A percentile compares a stretch with the other conserved stretches of the same genome.
phyloP scores from a whole-genome alignment of 2,329 filamentous ascomycete species.

The Hypoxylon rubiginosum region DNA sequence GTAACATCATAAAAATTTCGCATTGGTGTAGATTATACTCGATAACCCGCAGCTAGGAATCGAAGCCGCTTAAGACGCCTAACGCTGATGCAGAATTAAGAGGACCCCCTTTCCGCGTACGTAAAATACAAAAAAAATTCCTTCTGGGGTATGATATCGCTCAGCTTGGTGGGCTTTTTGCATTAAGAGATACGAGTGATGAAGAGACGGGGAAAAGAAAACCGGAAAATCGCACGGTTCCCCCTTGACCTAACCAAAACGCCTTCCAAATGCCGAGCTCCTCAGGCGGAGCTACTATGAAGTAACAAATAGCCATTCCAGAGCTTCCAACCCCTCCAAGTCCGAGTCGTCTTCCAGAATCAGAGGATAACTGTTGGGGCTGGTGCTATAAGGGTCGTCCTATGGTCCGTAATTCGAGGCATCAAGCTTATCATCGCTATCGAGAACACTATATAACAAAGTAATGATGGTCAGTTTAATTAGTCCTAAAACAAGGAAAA shows the following conservation, averaged over 20 bases:
- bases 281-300: background rate
- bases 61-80: conserved; percentile 41
- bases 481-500: background rate
- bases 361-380: background rate
- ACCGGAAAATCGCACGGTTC: conserved; percentile 1
- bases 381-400: background rate
- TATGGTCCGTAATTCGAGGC: conserved; percentile 60
- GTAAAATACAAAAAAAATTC: conserved; percentile 31
- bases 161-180: conserved; percentile 17
- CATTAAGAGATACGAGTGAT: conserved; percentile 11
- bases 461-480: conserved; percentile 15
- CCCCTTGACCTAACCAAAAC: conserved; percentile 15
- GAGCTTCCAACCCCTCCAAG: background rate
- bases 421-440: conserved; percentile 68
- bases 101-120: conserved; percentile 19
- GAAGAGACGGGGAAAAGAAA: conserved; percentile 17
- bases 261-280: conserved; percentile 30
- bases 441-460: conserved; percentile 64
- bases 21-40: conserved; percentile 24
- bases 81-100: conserved; percentile 47
- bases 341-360: background rate
- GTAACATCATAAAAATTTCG: conserved; percentile 4
- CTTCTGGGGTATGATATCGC: conserved; percentile 27
- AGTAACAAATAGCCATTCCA: background rate
- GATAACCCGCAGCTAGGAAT: conserved; percentile 27